A percentile compares a stretch with the other conserved stretches of the same genome.
These are phyloP conservation scores for Catunica adiposa DNA, from an alignment of 2,329 filamentous ascomycete species.

Conservation along the genomic window DNA sequence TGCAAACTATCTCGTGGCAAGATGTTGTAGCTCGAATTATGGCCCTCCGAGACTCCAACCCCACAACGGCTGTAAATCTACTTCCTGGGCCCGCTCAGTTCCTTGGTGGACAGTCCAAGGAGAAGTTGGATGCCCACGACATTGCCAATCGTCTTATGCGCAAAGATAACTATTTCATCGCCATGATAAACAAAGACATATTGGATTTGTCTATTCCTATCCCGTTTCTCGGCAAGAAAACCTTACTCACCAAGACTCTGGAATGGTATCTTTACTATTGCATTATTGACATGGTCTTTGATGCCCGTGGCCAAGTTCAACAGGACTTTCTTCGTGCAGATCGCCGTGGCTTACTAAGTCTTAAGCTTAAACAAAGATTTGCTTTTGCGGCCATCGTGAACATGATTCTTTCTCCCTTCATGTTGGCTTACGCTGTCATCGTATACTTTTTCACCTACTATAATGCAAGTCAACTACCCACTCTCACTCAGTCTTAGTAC, in stretches of 20 bases:
- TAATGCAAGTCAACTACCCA: constrained; percentile 39
- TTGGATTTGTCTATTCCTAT: constrained; percentile 73
- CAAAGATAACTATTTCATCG: constrained; percentile 91
- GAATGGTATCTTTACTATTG: constrained; percentile 86
- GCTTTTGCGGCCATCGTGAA: constrained; percentile 74
- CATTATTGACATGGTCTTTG: constrained; percentile 87
- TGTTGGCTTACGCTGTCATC: constrained; percentile 71
- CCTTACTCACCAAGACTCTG: constrained; percentile 75
- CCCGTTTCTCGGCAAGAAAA: constrained; percentile 62
- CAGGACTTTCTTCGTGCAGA: constrained; percentile 73
- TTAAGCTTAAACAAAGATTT: constrained; percentile 61
- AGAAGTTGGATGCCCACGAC: constrained; percentile 87
- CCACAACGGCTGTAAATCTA: constrained; percentile 51
- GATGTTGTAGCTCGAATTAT: constrained; percentile 76
- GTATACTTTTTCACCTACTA: constrained; percentile 93
- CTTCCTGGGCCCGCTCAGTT: constrained; percentile 35
- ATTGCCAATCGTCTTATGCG: constrained; percentile 96
- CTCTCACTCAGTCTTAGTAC: background rate
- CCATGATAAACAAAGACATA: constrained; percentile 92
- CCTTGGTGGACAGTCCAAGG: constrained; percentile 74
- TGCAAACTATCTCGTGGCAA: constrained; percentile 91
- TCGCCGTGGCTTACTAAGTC: constrained; percentile 61
- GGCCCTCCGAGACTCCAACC: constrained; percentile 67
- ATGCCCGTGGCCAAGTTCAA: constrained; percentile 71
- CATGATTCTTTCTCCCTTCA: constrained; percentile 69